Evolutionary conservation across 2,329 filamentous ascomycete genomes (phyloP).

Genomic region (Seiridium unicorne): DNA sequence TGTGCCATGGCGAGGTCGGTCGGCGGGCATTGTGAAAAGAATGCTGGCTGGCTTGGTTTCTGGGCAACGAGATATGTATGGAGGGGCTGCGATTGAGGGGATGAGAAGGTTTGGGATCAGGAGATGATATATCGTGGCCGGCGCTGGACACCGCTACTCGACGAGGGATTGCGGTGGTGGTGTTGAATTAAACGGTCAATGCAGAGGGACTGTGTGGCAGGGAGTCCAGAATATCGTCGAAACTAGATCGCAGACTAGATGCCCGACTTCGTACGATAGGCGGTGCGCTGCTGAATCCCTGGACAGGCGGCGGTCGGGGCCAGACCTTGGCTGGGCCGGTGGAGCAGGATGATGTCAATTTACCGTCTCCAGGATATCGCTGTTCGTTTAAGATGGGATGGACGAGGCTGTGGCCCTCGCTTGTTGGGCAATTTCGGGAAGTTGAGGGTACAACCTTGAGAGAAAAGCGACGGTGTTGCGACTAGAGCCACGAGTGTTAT

Average conservation of each 20-base stretch:
- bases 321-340: not conserved
- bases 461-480: not conserved
- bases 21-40: slow-evolving; percentile 23
- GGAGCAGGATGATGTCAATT: slow-evolving; percentile 10
- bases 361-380: slow-evolving; percentile 4
- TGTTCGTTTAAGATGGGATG: not conserved
- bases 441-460: not conserved
- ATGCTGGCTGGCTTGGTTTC: not conserved
- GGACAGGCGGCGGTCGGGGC: not conserved
- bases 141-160: not conserved
- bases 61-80: no score
- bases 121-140: not conserved
- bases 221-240: not conserved
- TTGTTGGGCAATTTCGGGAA: not conserved
- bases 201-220: not conserved
- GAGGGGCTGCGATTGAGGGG: not conserved
- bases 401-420: not conserved
- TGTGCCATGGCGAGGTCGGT: slow-evolving; percentile 38
- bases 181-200: not conserved
- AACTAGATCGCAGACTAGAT: not conserved
- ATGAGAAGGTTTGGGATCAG: not conserved
- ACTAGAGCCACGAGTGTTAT: not conserved
- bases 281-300: not conserved
- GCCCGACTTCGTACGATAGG: not conserved
- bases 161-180: not conserved